A percentile compares a stretch with the other conserved stretches of the same genome.
Conservation (phyloP, 352 stramenopile genomes). For the Phytophthora citrophthora region DNA sequence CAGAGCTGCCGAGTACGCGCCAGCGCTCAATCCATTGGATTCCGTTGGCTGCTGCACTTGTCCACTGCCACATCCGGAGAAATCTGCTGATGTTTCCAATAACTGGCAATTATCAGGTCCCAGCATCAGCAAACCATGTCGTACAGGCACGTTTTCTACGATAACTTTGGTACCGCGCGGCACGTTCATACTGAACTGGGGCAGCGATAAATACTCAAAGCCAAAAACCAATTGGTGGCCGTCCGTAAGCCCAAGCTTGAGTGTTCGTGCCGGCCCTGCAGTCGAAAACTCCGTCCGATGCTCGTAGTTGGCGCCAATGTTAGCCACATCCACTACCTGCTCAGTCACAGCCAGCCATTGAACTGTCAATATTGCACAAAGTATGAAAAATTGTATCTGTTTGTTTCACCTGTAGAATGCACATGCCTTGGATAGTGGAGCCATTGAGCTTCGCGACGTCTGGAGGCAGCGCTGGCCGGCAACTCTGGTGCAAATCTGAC, state of each 20-base stretch:
- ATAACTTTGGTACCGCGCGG: slow-evolving; percentile 71
- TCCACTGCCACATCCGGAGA: slow-evolving; percentile 10
- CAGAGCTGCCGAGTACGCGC: slow-evolving; percentile 66
- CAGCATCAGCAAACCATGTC: slow-evolving; percentile 75
- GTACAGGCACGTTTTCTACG: slow-evolving; percentile 69
- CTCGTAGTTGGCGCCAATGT: slow-evolving; percentile 80
- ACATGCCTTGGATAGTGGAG: slow-evolving; percentile 67
- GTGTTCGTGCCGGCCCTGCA: slow-evolving; percentile 66
- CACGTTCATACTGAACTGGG: slow-evolving; percentile 59
- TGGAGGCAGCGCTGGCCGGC: slow-evolving; percentile 56
- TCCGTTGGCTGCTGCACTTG: slow-evolving; percentile 13
- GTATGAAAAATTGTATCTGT: background rate
- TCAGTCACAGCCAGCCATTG: background rate
- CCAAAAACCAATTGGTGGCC: slow-evolving; percentile 75
- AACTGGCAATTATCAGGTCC: slow-evolving; percentile 72
- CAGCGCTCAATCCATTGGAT: slow-evolving; percentile 30
- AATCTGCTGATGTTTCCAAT: slow-evolving; percentile 50
- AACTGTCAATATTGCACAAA: slow-evolving; percentile 1
- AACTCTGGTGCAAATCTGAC: slow-evolving; percentile 76
- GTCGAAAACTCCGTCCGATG: slow-evolving; percentile 67
- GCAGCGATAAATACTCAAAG: slow-evolving; percentile 73
- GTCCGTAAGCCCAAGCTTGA: slow-evolving; percentile 87
- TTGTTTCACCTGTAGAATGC: slow-evolving; percentile 67
- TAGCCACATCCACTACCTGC: slow-evolving; percentile 81
- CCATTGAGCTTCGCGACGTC: slow-evolving; percentile 56